Evolutionary conservation across 371 early-diverging fungal species (phyloP), one percentile per base, ranked within the genome.

Genomic region (Lichtheimia hyalospora): DNA sequence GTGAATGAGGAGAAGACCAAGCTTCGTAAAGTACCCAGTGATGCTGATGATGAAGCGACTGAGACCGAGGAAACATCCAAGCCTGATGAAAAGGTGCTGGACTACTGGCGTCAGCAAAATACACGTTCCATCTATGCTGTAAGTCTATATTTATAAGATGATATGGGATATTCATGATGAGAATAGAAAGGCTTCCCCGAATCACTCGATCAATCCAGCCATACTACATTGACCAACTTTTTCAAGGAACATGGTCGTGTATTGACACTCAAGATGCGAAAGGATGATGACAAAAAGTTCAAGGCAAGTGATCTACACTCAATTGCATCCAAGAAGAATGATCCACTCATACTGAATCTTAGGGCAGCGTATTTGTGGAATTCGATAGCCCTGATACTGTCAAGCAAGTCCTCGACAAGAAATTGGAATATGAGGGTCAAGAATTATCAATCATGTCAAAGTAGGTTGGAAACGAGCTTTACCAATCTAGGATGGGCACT

Each of bases 331-430:
- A 13, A n/a, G 25, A 21, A 12, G 21, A 25, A 3, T 15, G 20
- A 8, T 5, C 10, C 12, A 39, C 43, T 23, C 2, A 56, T 10
- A 25, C 27, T 1, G 13, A 27, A 48, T 54, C 34, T 21, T 42
- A 70, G 66, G 80, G 80, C 13, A 79, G 80, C 58, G 66, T 76
- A 15, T 79, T 79, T 65, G 68, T 79, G 28, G 80, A 79, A 60
- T 79, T 66, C 46, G 80, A 79, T 39, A 64, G 43, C 2, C 52
- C 58, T 1, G 75, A 70, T 4, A 59, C 67, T 7, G 80, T 69
- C 8, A 44, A 71, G 25, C 52, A 58, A 3, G 69, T 65, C 1
- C 68, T 66, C 2, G 55, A 51, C 0, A 62, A 67, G 44, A 54
- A 64, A 5, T 59, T 53, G 3, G 57, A 65, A 50, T 77, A 57